Evolutionary conservation across 1,284 basidiomycete genomes (phyloP), one percentile per base, ranked within the genome.

Genomic region (Leucoagaricus sp.): DNA sequence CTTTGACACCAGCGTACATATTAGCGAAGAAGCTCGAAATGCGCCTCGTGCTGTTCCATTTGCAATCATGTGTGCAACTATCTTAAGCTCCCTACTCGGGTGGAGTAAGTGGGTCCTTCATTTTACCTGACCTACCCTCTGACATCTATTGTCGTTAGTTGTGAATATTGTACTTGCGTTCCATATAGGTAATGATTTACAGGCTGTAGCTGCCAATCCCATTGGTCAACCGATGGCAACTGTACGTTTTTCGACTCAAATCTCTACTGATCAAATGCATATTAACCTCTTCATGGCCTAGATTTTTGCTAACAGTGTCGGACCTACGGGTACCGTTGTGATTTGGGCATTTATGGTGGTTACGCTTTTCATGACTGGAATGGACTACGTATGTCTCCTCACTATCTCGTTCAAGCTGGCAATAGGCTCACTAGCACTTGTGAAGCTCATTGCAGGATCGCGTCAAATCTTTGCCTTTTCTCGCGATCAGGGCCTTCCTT

Each of bases 11-110:
- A 82, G 80, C 48, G 88, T 93, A 0, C 89, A 91, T 54, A 87
- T 92, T 58, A 89, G 86, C 54, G 90, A 93, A 69, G 90, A 92
- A 66, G 85, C 86, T 0, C 75, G 78, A 4, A 92, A 92, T 65
- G 90, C 90, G 2, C 78, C 82, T 1, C 76, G 71, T 0, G 87
- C 87, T 17, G 87, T 92, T 9, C 91, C 90, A 0, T 87, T 80
- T 76, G 87, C 88, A 7, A 91, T 92, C 21, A 77, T 91, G 40
- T 73, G 76, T 53, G 82, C 89, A 0, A 81, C 84, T 21, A 74
- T 69, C 3, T 80, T 85, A 19, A 76, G 83, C 3, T 81, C 83
- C 48, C 60, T 90, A 4, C 78, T 92, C 10, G 91, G 91, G 21
- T 87, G 83, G 80, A 85, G 87, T 89, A 59, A 47, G 78, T 67